phyloP scores from a whole-genome alignment of 805 yeast genomes.

The Sporopachydermia quercuum region DNA sequence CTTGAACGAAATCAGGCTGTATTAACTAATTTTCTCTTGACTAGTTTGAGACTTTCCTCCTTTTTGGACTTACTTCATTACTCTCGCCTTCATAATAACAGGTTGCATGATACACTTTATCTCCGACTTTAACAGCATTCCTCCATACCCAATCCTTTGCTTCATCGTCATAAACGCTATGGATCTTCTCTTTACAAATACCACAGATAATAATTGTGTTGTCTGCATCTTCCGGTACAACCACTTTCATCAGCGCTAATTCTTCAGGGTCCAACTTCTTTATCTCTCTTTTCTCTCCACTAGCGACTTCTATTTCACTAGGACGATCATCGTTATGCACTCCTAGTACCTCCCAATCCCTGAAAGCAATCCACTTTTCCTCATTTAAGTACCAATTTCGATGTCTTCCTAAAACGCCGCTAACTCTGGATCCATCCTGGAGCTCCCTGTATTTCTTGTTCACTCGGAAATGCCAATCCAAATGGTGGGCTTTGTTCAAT shows the following conservation, averaged over 20 bases:
- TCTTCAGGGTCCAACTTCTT: slow-evolving; percentile 16
- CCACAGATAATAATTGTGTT: slow-evolving; percentile 49
- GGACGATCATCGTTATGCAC: slow-evolving; percentile 10
- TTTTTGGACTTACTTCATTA: slow-evolving; percentile 8
- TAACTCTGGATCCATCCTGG: slow-evolving; percentile 20
- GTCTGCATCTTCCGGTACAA: slow-evolving; percentile 48
- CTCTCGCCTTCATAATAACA: slow-evolving; percentile 53
- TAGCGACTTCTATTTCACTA: not conserved
- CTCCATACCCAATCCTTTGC: slow-evolving; percentile 75
- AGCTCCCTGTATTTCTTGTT: slow-evolving; percentile 56
- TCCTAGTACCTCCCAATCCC: slow-evolving; percentile 46
- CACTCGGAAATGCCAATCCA: slow-evolving; percentile 94
- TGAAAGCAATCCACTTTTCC: slow-evolving; percentile 57
- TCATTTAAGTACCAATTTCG: slow-evolving; percentile 73
- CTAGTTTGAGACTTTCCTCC: not conserved
- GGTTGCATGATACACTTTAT: slow-evolving; percentile 45
- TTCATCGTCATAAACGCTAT: slow-evolving; percentile 57
- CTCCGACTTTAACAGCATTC: slow-evolving; percentile 38
- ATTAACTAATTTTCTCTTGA: too few species aligned
- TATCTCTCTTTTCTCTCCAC: slow-evolving; percentile 7
- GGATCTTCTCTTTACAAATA: slow-evolving; percentile 51
- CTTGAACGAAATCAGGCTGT: too few species aligned
- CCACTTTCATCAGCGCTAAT: slow-evolving; percentile 34
- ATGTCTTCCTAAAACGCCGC: slow-evolving; percentile 41
- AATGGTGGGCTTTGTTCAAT: slow-evolving; percentile 43